Conservation (phyloP, 1,139 yeast genomes). For the Debaryomycetaceae sp. region DNA sequence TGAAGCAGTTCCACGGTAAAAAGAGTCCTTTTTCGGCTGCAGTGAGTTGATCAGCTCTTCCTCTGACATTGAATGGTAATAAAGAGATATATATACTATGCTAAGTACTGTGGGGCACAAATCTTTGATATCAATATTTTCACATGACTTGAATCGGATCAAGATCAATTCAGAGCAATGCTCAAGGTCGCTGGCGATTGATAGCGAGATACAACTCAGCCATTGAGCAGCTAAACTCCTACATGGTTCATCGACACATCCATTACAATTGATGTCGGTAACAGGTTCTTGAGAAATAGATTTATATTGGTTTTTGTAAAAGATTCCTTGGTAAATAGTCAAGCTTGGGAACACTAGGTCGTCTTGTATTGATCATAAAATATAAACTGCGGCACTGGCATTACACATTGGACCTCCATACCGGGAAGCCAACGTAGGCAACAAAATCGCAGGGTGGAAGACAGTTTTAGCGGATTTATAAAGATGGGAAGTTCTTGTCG, state of each 20-base stretch:
- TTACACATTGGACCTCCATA: background rate
- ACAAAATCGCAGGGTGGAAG: background rate
- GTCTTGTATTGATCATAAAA: background rate
- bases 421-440: background rate
- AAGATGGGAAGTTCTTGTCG: constrained; percentile 66
- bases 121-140: no score
- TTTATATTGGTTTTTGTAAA: background rate
- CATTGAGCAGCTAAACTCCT: no score
- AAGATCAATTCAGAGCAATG: no score
- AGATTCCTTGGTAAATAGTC: background rate
- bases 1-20: constrained; percentile 8
- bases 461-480: constrained; percentile 15
- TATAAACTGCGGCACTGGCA: background rate
- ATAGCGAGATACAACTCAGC: no score
- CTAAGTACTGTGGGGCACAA: no score
- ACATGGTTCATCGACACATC: no score
- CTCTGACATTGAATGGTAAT: background rate
- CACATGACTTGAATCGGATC: no score
- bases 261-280: no score
- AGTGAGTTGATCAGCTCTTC: background rate
- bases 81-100: no score
- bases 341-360: background rate
- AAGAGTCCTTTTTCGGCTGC: background rate
- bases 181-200: no score
- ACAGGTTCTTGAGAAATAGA: background rate